phyloP scores from a whole-genome alignment of 441 rosid species.

The Kokia cookei region DNA sequence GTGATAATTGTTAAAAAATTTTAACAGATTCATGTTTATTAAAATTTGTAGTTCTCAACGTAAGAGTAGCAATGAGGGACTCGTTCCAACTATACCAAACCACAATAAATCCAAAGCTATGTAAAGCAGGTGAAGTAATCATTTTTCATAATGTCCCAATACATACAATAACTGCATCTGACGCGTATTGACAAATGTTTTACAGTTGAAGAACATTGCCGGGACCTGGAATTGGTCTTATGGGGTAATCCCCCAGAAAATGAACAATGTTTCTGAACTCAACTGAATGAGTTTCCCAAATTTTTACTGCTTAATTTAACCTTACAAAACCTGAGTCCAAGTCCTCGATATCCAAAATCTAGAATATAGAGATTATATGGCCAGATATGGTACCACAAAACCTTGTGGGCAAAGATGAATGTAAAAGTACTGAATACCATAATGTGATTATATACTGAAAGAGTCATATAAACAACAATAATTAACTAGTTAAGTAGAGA shows the following conservation, averaged over 20 bases:
- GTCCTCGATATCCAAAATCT: neutral
- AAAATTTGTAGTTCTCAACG: too few relatives aligned
- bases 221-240: neutral
- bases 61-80: too few relatives aligned
- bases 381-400: too few relatives aligned
- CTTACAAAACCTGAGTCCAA: slow-evolving; percentile 2
- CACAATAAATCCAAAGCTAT: neutral
- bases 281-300: neutral
- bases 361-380: too few relatives aligned
- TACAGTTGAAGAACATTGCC: neutral
- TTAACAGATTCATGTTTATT: too few relatives aligned
- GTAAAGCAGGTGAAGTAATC: neutral
- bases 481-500: neutral
- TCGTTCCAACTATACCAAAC: neutral
- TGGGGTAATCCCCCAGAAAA: neutral
- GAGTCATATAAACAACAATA: neutral
- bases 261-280: neutral
- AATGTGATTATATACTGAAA: neutral
- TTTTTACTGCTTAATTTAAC: neutral
- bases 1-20: too few relatives aligned
- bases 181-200: neutral
- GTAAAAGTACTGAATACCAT: neutral
- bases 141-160: neutral
- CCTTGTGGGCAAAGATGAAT: too few relatives aligned
- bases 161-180: neutral